phyloP scores from a whole-genome alignment of 768 basidiomycete species.

The Suillus luteus region DNA sequence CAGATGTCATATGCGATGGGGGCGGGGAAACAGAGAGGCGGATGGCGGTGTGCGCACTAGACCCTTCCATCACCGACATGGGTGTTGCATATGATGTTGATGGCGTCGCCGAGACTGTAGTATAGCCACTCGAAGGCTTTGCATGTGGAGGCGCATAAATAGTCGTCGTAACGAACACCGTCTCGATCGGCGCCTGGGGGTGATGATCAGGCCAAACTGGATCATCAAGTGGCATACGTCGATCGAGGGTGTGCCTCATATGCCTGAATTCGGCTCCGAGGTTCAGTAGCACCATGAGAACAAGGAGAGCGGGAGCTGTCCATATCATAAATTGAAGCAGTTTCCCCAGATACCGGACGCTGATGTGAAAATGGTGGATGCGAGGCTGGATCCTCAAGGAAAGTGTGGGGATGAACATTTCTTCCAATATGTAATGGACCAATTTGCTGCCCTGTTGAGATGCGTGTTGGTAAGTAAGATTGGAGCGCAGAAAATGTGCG shows the following conservation, averaged over 20 bases:
- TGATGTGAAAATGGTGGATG: constrained; percentile 11
- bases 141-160: constrained; percentile 19
- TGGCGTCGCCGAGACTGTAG: constrained; percentile 12
- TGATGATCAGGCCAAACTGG: constrained; percentile 14
- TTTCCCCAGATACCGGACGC: constrained; percentile 16
- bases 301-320: constrained; percentile 20
- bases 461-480: constrained; percentile 53
- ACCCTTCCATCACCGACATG: constrained; percentile 16
- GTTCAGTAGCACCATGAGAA: constrained; percentile 25
- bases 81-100: constrained; percentile 11
- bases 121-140: constrained; percentile 1
- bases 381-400: constrained; percentile 33
- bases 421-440: constrained; percentile 57
- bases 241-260: constrained; percentile 29
- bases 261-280: constrained; percentile 30
- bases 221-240: constrained; percentile 13
- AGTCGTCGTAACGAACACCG: constrained; percentile 35
- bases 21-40: not conserved
- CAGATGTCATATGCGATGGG: constrained; percentile 12
- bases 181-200: constrained; percentile 20
- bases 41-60: constrained; percentile 10
- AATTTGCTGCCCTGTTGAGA: constrained; percentile 46
- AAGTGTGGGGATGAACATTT: constrained; percentile 59
- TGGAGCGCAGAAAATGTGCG: constrained; percentile 50
- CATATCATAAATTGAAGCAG: constrained; percentile 19